Base-by-base conservation (phyloP, 2,329 filamentous ascomycete species). In the Pseudogymnoascus sp. region DNA sequence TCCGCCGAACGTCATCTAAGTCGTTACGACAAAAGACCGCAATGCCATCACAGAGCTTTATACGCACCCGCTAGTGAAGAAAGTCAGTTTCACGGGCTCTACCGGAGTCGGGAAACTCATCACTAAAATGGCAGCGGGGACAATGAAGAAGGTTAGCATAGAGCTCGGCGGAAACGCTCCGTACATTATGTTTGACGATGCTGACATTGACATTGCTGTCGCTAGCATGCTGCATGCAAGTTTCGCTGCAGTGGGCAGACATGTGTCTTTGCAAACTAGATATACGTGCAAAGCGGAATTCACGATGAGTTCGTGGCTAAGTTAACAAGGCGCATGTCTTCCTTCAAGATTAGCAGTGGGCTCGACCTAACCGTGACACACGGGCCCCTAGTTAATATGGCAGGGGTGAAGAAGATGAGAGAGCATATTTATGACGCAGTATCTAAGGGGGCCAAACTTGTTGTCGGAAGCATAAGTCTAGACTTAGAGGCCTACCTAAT, bases 381-480 rank as follows among this genome's bases (percentile, higher is more conserved):
- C 77, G 85, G 85, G 0, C 82, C 84, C 1, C 78, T 86, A 3
- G 87, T 82, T 0, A 86, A 81, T 6, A 76, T 80, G 4, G 77
- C 80, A 29, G 79, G 78, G 51, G 72, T 86, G 2, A 79, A 83
- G 45, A 87, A 87, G 73, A 82, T 81, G 3, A 73, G 78, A 7
- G 75, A 75, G 45, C 86, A 90, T 66, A 83, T 90, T 29, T 79
- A 83, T 45, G 86, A 91, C 71, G 88, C 88, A 2, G 79, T 80
- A 62, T 79, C 79, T 62, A 79, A 83, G 37, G 88, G 88, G 2
- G 89, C 83, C 0, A 82, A 81, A 51, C 74, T 89, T 14, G 75
- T 89, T 1, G 75, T 86, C 16, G 88, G 88, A 10, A 86, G 84
- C 1, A 79, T 80, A 70, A 67, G 80, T 73, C 77, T 86, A 2